A percentile compares a stretch with the other conserved stretches of the same genome.
These are phyloP conservation scores for Kwoniella dendrophila DNA, from an alignment of 768 basidiomycete genomes.

Conservation along the genomic window DNA sequence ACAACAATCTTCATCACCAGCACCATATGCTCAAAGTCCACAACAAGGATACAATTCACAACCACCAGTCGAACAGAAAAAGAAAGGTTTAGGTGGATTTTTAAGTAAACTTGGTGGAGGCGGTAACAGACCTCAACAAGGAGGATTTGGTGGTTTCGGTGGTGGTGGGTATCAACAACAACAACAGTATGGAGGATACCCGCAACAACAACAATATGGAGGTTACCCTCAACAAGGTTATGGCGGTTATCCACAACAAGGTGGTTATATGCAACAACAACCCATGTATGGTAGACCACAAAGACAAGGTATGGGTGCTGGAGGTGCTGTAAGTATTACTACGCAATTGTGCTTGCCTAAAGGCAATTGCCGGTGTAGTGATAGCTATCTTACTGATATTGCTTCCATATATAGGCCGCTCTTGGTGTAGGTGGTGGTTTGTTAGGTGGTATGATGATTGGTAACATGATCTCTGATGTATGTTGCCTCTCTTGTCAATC, in stretches of 20 bases:
- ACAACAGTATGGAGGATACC: conserved; percentile 36
- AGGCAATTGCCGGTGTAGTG: too few species aligned
- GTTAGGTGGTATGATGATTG: conserved; percentile 49
- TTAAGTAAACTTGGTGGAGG: conserved; percentile 38
- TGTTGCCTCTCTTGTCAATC: conserved; percentile 19
- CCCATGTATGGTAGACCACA: conserved; percentile 24
- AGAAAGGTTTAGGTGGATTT: conserved; percentile 42
- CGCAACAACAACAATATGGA: conserved; percentile 25
- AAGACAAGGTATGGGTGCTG: conserved; percentile 46
- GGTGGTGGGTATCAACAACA: conserved; percentile 22
- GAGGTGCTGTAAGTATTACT: conserved; percentile 32
- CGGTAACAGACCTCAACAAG: conserved; percentile 13
- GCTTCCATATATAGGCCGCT: conserved; percentile 24
- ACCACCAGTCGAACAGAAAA: conserved; percentile 19
- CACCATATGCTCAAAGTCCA: too few species aligned
- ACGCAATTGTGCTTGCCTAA: not conserved
- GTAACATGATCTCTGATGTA: conserved; percentile 44
- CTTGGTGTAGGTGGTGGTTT: conserved; percentile 48
- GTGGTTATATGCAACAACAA: conserved; percentile 28
- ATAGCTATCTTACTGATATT: not conserved
- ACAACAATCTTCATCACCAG: conserved; percentile 9
- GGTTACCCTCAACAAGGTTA: conserved; percentile 42
- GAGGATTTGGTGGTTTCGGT: too few species aligned
- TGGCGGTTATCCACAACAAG: conserved; percentile 29
- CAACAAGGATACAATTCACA: conserved; percentile 12